These are phyloP conservation scores for Geotrichum aggregatum DNA, from an alignment of 1,139 yeast species.

Conservation along the genomic window DNA sequence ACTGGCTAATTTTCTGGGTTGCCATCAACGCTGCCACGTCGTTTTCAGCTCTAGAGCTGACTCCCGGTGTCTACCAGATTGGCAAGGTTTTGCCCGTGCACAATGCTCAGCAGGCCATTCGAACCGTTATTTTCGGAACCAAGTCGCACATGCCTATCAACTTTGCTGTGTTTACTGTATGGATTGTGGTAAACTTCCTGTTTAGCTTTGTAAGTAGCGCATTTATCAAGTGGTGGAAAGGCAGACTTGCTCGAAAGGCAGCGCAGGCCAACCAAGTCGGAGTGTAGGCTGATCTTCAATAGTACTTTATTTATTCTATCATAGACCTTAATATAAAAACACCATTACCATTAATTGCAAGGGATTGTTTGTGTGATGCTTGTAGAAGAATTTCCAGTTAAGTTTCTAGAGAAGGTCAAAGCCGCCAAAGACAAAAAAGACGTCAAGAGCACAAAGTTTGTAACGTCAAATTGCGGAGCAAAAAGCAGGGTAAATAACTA, in stretches of 20 bases:
- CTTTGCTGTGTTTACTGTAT: slow-evolving; percentile 53
- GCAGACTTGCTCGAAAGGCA: slow-evolving; percentile 10
- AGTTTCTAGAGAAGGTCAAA: no score
- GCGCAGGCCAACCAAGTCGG: neutral
- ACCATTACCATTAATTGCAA: no score
- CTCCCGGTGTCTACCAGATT: slow-evolving; percentile 52
- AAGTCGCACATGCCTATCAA: slow-evolving; percentile 56
- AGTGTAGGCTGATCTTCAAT: no score
- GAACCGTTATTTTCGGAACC: slow-evolving; percentile 55
- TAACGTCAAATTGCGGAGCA: no score
- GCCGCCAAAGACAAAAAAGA: no score
- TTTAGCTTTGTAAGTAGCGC: slow-evolving; percentile 22
- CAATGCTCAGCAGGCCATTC: slow-evolving; percentile 53
- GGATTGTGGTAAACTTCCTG: slow-evolving; percentile 52
- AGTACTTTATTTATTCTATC: no score
- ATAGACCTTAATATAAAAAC: no score
- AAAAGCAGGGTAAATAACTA: no score
- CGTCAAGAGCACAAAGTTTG: no score
- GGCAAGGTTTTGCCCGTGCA: slow-evolving; percentile 66
- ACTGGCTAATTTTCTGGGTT: slow-evolving; percentile 62
- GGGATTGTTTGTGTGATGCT: no score
- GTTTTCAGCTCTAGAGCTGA: slow-evolving; percentile 54
- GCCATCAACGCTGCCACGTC: slow-evolving; percentile 58
- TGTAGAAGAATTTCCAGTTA: no score
- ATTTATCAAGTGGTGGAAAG: slow-evolving; percentile 12